Evolutionary conservation across 768 basidiomycete species (phyloP).

Genomic region (Suillus variegatus): DNA sequence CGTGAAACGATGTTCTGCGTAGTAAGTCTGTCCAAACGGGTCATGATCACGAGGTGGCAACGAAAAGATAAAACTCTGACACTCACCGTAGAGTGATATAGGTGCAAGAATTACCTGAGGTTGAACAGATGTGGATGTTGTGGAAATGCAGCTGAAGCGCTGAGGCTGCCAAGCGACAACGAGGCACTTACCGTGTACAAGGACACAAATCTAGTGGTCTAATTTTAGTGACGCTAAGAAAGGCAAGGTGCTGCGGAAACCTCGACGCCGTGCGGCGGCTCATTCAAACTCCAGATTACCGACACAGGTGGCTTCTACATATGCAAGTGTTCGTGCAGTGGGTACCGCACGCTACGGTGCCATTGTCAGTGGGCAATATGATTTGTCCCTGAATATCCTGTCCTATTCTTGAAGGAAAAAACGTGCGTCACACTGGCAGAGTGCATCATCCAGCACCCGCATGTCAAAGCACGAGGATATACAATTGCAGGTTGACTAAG

Average conservation of each 20-base stretch:
- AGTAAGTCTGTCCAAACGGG: background rate
- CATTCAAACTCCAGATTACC: slow-evolving; percentile 90
- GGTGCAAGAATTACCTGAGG: background rate
- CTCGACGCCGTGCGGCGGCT: slow-evolving; percentile 25
- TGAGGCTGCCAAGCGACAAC: background rate
- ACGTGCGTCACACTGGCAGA: slow-evolving; percentile 70
- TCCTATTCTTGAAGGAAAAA: slow-evolving; percentile 54
- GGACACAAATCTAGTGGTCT: no score
- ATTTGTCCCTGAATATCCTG: no score
- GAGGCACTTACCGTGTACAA: no score
- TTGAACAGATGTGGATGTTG: no score
- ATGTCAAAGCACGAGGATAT: slow-evolving; percentile 57
- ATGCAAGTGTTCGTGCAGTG: no score
- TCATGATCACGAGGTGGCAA: background rate
- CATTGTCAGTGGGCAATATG: no score
- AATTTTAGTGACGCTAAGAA: no score
- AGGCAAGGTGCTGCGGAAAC: no score
- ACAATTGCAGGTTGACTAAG: no score
- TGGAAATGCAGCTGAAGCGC: background rate
- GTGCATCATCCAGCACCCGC: slow-evolving; percentile 88
- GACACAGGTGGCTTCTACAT: background rate
- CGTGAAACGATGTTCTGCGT: background rate
- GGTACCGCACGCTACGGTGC: no score
- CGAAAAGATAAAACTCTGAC: background rate
- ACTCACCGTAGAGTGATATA: background rate